These are phyloP conservation scores for Pisolithus albus DNA, from an alignment of 768 basidiomycete species.

Conservation along the genomic window DNA sequence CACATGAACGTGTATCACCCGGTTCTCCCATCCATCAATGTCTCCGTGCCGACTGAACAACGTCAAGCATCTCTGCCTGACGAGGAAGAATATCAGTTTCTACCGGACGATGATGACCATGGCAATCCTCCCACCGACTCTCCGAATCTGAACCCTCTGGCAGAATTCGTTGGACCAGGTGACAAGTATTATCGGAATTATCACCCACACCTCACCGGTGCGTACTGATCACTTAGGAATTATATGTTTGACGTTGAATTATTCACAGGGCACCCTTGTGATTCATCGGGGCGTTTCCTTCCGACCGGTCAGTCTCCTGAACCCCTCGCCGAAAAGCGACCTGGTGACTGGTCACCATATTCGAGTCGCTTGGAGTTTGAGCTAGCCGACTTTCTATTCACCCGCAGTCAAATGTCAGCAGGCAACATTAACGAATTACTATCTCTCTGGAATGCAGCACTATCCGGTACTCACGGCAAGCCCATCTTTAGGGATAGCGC, in stretches of 20 bases:
- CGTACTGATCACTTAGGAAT: background rate
- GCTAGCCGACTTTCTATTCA: slow-evolving; percentile 2
- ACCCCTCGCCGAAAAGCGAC: background rate
- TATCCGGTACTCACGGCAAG: background rate
- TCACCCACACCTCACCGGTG: background rate
- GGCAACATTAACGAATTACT: slow-evolving; percentile 20
- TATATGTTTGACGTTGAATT: background rate
- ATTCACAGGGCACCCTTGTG: slow-evolving; percentile 1
- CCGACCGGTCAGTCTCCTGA: slow-evolving; percentile 4
- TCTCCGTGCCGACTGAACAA: too few species aligned
- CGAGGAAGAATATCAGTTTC: too few species aligned
- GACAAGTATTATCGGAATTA: slow-evolving; percentile 1
- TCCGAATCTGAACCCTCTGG: too few species aligned
- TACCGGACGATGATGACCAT: too few species aligned
- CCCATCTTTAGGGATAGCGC: too few species aligned
- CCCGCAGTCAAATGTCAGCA: slow-evolving; percentile 17
- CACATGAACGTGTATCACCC: too few species aligned
- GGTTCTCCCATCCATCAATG: too few species aligned
- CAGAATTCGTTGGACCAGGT: background rate
- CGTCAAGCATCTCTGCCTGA: too few species aligned
- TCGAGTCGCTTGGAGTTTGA: background rate
- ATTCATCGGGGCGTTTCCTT: slow-evolving; percentile 2
- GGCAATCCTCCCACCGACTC: too few species aligned
- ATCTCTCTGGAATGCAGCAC: slow-evolving; percentile 17
- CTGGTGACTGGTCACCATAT: slow-evolving; percentile 2